These are phyloP conservation scores for Patellifolia procumbens DNA, from an alignment of 179 eudicot genomes.

Conservation along the genomic window DNA sequence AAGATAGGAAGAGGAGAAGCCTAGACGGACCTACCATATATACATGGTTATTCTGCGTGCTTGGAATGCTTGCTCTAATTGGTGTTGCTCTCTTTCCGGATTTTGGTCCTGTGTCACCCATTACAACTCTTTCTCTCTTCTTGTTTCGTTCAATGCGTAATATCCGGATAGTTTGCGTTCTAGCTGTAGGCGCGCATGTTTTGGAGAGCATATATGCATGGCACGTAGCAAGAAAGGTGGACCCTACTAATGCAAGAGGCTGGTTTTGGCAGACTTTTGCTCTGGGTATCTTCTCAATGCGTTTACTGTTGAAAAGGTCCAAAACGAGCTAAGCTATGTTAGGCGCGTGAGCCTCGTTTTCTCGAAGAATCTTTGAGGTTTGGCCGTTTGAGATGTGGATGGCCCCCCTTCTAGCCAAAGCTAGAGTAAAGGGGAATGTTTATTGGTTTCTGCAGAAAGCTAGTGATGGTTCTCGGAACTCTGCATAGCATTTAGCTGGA, in stretches of 20 bases:
- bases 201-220: slow-evolving; percentile 76
- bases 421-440: too few species aligned
- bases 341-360: neutral
- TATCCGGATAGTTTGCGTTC: slow-evolving; percentile 36
- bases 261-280: slow-evolving; percentile 86
- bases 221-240: slow-evolving; percentile 67
- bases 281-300: slow-evolving; percentile 72
- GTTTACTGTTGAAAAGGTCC: slow-evolving; percentile 68
- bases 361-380: neutral
- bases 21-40: slow-evolving; percentile 79
- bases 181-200: slow-evolving; percentile 48
- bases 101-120: slow-evolving; percentile 50
- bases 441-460: too few species aligned
- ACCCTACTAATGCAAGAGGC: slow-evolving; percentile 72
- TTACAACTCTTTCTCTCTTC: slow-evolving; percentile 50
- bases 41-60: slow-evolving; percentile 54
- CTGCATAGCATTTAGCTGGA: neutral
- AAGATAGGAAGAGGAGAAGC: slow-evolving; percentile 59
- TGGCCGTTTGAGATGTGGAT: too few species aligned
- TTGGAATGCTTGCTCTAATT: slow-evolving; percentile 60
- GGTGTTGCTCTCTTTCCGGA: slow-evolving; percentile 69
- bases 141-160: slow-evolving; percentile 47
- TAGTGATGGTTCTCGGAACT: too few species aligned
- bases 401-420: neutral
- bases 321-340: neutral